Evolutionary conservation across 179 eudicot genomes (phyloP).

Genomic region (Spergularia azorica): DNA sequence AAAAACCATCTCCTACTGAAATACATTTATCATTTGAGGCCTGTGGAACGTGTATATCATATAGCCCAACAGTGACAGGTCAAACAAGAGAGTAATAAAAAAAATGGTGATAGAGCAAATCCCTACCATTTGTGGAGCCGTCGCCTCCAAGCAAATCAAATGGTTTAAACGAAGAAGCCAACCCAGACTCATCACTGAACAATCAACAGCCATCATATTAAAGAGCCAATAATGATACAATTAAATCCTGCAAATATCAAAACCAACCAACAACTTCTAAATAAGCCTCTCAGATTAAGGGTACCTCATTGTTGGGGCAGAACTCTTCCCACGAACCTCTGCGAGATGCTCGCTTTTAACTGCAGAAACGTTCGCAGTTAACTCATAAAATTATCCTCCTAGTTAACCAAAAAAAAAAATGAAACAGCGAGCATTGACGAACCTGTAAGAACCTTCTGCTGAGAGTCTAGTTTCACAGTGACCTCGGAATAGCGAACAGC

Average conservation of each 20-base stretch:
- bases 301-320: slow-evolving; percentile 55
- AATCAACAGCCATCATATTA: slow-evolving; percentile 27
- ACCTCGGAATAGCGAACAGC: slow-evolving; percentile 84
- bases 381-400: slow-evolving; percentile 12
- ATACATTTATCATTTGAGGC: neutral
- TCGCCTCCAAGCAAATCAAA: slow-evolving; percentile 73
- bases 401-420: neutral
- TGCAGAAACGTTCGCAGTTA: slow-evolving; percentile 29
- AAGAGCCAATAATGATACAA: slow-evolving; percentile 2
- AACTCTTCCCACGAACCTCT: slow-evolving; percentile 79
- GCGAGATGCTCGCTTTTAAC: slow-evolving; percentile 91
- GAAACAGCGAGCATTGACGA: slow-evolving; percentile 19
- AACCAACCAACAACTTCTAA: neutral
- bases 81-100: neutral
- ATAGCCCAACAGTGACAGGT: neutral
- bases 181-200: slow-evolving; percentile 58
- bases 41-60: neutral
- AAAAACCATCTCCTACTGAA: slow-evolving; percentile 3
- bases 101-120: slow-evolving; percentile 3
- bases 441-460: slow-evolving; percentile 96
- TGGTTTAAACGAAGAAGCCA: slow-evolving; percentile 54
- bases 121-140: slow-evolving; percentile 60
- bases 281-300: slow-evolving; percentile 8
- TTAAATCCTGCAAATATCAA: neutral
- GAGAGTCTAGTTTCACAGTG: slow-evolving; percentile 93